phyloP scores from a whole-genome alignment of 2,329 filamentous ascomycete species.

The Fusarium albosuccineum region DNA sequence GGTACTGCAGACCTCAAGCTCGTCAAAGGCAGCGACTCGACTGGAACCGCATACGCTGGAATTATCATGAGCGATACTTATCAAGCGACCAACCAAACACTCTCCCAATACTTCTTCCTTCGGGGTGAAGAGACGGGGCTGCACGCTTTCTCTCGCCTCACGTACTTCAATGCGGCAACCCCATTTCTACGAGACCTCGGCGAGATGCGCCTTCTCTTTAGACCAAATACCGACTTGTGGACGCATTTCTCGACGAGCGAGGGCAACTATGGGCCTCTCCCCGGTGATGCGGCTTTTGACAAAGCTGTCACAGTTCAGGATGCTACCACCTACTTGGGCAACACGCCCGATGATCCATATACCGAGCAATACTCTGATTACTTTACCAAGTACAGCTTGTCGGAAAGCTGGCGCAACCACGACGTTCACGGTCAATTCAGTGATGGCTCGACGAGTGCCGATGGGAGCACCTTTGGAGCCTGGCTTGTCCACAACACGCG shows the following conservation, averaged over 20 bases:
- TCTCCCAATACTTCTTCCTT: constrained; percentile 75
- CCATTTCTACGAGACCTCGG: constrained; percentile 69
- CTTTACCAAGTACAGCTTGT: constrained; percentile 75
- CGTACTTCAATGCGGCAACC: constrained; percentile 67
- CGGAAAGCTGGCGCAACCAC: constrained; percentile 68
- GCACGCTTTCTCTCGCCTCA: constrained; percentile 69
- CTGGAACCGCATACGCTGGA: constrained; percentile 65
- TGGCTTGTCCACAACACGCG: constrained; percentile 74
- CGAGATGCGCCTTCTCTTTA: constrained; percentile 70
- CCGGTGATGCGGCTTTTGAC: constrained; percentile 50
- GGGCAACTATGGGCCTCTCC: constrained; percentile 62
- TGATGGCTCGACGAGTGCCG: constrained; percentile 55
- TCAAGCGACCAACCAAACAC: constrained; percentile 65
- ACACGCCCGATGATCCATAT: constrained; percentile 65
- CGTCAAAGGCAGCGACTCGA: constrained; percentile 58
- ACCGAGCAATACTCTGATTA: constrained; percentile 67
- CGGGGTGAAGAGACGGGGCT: constrained; percentile 71
- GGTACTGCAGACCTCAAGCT: constrained; percentile 59
- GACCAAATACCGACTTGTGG: constrained; percentile 70
- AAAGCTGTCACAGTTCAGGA: constrained; percentile 68
- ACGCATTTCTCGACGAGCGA: constrained; percentile 70
- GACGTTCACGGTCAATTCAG: constrained; percentile 65
- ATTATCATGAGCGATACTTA: constrained; percentile 71
- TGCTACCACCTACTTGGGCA: constrained; percentile 71
- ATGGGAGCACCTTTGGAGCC: constrained; percentile 66